Evolutionary conservation across 768 basidiomycete genomes (phyloP).

Genomic region (Hypsizygus marmoreus): DNA sequence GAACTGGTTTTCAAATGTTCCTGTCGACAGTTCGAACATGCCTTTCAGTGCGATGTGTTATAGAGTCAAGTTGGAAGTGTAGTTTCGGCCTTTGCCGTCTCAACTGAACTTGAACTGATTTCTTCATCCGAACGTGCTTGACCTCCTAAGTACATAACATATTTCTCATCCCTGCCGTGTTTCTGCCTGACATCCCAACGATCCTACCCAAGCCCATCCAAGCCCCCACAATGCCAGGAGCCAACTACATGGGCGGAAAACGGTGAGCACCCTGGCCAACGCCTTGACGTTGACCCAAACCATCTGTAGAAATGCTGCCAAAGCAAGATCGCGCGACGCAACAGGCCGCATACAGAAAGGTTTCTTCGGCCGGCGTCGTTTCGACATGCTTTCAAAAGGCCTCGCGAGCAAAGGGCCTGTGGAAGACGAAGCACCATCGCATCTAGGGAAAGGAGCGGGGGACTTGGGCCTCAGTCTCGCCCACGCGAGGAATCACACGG

Average conservation of each 20-base stretch:
- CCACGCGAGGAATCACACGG: conserved; percentile 17
- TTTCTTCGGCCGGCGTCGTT: conserved; percentile 62
- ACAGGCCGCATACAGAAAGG: conserved; percentile 55
- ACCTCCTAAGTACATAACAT: too few relatives aligned
- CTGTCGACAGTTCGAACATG: too few relatives aligned
- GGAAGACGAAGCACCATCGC: background rate
- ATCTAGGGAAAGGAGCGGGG: background rate
- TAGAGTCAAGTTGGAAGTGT: too few relatives aligned
- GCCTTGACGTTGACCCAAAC: too few relatives aligned
- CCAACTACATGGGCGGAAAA: conserved; percentile 79
- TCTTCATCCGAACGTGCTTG: too few relatives aligned
- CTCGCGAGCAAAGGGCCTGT: conserved; percentile 28
- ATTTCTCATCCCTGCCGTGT: background rate
- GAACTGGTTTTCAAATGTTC: too few relatives aligned
- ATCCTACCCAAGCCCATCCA: background rate
- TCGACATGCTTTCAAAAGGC: conserved; percentile 51
- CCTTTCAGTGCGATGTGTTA: too few relatives aligned
- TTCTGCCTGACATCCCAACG: too few relatives aligned
- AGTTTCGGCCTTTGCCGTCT: too few relatives aligned
- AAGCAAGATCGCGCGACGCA: conserved; percentile 57
- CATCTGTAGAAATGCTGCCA: conserved; percentile 53
- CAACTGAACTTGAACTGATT: too few relatives aligned
- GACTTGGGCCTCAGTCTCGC: conserved; percentile 21
- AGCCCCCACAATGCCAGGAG: conserved; percentile 56
- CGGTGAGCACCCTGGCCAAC: too few relatives aligned